These are phyloP conservation scores for Starmerella powellii DNA, from an alignment of 805 yeast genomes.

Conservation along the genomic window DNA sequence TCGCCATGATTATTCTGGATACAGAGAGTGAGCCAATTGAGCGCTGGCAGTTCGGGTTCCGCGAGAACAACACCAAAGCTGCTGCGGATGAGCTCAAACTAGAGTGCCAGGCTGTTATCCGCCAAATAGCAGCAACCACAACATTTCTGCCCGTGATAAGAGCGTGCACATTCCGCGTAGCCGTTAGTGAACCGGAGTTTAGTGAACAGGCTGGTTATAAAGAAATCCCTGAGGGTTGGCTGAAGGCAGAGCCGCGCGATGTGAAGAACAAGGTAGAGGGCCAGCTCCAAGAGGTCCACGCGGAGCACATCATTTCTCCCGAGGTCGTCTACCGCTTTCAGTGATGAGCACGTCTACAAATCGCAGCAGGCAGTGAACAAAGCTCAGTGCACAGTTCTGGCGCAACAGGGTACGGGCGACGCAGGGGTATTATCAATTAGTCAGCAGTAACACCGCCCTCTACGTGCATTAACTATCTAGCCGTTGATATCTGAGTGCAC, in stretches of 20 bases:
- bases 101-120: constrained; percentile 73
- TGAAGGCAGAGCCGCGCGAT: constrained; percentile 32
- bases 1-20: constrained; percentile 61
- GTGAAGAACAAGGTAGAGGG: constrained; percentile 54
- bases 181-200: constrained; percentile 74
- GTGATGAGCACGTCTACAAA: too few species aligned
- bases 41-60: constrained; percentile 64
- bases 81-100: constrained; percentile 41
- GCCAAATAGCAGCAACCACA: constrained; percentile 81
- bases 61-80: constrained; percentile 16
- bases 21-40: constrained; percentile 60
- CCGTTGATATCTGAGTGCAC: too few species aligned
- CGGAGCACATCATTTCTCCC: neutral
- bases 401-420: too few species aligned
- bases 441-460: too few species aligned
- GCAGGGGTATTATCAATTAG: too few species aligned
- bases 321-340: neutral
- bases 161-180: constrained; percentile 65
- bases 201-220: constrained; percentile 36
- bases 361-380: too few species aligned
- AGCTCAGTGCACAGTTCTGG: too few species aligned
- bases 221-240: neutral
- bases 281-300: constrained; percentile 48
- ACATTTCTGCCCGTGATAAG: constrained; percentile 70
- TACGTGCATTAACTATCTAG: too few species aligned